Conservation (phyloP, 2,329 filamentous ascomycete species). For the Apiospora arundinis region DNA sequence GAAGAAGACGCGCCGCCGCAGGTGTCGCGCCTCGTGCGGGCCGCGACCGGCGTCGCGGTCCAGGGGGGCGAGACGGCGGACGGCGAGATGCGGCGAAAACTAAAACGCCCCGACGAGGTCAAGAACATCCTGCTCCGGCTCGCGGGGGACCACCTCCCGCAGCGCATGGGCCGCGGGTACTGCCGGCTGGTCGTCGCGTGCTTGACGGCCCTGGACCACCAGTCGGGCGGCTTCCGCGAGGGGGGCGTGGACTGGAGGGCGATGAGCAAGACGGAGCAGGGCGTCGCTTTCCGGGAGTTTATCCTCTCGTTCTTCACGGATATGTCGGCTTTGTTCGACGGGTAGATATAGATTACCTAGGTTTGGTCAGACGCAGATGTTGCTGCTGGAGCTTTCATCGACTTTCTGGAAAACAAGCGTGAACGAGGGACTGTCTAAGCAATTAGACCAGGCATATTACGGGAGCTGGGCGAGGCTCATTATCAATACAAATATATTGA, state of each 20-base stretch:
- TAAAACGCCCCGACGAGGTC: neutral
- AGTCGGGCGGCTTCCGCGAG: neutral
- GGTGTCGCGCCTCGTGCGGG: neutral
- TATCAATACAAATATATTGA: no score
- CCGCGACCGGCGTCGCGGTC: no score
- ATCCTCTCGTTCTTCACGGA: neutral
- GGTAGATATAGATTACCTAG: neutral
- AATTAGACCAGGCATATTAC: neutral
- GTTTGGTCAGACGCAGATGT: no score
- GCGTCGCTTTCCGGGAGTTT: neutral
- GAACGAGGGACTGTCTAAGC: no score
- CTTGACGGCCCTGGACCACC: slow-evolving; percentile 43
- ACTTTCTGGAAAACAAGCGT: no score
- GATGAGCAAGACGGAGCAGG: slow-evolving; percentile 26
- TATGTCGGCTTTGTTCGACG: neutral
- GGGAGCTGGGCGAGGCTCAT: neutral
- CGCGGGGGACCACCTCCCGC: slow-evolving; percentile 29
- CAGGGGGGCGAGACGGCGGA: no score
- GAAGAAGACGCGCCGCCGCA: no score
- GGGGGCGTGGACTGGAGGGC: slow-evolving; percentile 25
- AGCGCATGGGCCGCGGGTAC: slow-evolving; percentile 40
- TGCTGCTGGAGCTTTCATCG: no score
- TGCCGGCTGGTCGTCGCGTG: slow-evolving; percentile 40
- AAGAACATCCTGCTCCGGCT: slow-evolving; percentile 49
- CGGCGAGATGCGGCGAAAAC: no score